Percentiles rank a stretch among this genome's conserved stretches.
Conservation (phyloP, 2,329 filamentous ascomycete genomes). For the Alternaria triticina region DNA sequence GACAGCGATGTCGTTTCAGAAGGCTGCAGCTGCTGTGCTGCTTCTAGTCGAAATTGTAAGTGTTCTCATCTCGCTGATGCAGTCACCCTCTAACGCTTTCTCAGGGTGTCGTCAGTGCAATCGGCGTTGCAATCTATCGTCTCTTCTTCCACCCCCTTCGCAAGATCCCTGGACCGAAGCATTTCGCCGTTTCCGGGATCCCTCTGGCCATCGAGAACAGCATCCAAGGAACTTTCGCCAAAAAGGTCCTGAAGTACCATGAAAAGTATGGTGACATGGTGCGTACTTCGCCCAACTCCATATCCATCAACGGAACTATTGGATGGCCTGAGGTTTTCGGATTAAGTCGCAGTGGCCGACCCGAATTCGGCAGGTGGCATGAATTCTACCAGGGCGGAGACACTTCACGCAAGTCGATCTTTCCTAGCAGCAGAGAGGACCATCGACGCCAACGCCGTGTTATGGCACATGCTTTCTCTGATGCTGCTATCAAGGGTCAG, state of each 20-base stretch:
- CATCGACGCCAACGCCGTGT: conserved; percentile 36
- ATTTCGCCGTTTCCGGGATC: conserved; percentile 23
- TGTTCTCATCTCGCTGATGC: not conserved
- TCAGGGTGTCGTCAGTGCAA: not conserved
- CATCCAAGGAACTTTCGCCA: not conserved
- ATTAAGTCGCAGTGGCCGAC: not conserved
- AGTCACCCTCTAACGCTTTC: not conserved
- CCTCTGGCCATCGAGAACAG: not conserved
- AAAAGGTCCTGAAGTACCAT: not conserved
- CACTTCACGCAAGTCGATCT: not conserved
- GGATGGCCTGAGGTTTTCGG: conserved; percentile 50
- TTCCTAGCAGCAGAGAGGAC: conserved; percentile 17
- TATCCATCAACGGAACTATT: conserved; percentile 23
- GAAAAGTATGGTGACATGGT: conserved; percentile 15
- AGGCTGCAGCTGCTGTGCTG: not conserved
- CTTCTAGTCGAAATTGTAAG: not conserved
- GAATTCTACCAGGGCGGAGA: not conserved
- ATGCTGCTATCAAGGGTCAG: conserved; percentile 45
- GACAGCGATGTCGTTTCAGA: not conserved
- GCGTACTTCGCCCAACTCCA: conserved; percentile 10
- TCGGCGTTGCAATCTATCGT: conserved; percentile 19
- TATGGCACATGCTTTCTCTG: conserved; percentile 46
- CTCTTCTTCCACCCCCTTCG: conserved; percentile 24
- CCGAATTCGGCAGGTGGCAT: not conserved
- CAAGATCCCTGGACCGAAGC: conserved; percentile 29